Conservation (phyloP, 306 rosid genomes). For the Sophora flavescens region DNA sequence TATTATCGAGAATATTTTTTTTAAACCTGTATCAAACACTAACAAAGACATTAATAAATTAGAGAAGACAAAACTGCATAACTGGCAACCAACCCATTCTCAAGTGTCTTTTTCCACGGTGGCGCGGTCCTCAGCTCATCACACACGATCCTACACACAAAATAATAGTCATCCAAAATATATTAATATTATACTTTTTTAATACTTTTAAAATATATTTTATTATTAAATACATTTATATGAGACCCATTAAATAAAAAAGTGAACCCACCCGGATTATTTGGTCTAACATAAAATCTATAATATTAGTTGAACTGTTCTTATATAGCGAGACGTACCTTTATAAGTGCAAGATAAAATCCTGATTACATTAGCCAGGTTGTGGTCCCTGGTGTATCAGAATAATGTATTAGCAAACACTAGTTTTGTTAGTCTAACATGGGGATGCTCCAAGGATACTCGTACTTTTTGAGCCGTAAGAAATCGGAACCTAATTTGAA, state of each 20-base stretch:
- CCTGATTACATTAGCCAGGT: background rate
- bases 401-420: background rate
- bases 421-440: background rate
- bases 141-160: too few relatives aligned
- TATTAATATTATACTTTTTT: too few relatives aligned
- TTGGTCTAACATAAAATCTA: too few relatives aligned
- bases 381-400: background rate
- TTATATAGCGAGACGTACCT: background rate
- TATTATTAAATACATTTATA: too few relatives aligned
- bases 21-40: too few relatives aligned
- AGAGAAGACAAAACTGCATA: conserved; percentile 27
- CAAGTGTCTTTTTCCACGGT: background rate
- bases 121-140: too few relatives aligned
- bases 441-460: background rate
- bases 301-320: background rate
- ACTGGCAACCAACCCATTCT: conserved; percentile 37
- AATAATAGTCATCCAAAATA: too few relatives aligned
- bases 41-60: too few relatives aligned
- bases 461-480: background rate
- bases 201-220: too few relatives aligned
- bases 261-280: too few relatives aligned
- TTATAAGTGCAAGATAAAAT: background rate
- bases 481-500: background rate
- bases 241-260: too few relatives aligned
- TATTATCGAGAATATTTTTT: too few relatives aligned